These are phyloP conservation scores for Pythium myriotylum DNA, from an alignment of 352 stramenopile genomes.

Conservation along the genomic window DNA sequence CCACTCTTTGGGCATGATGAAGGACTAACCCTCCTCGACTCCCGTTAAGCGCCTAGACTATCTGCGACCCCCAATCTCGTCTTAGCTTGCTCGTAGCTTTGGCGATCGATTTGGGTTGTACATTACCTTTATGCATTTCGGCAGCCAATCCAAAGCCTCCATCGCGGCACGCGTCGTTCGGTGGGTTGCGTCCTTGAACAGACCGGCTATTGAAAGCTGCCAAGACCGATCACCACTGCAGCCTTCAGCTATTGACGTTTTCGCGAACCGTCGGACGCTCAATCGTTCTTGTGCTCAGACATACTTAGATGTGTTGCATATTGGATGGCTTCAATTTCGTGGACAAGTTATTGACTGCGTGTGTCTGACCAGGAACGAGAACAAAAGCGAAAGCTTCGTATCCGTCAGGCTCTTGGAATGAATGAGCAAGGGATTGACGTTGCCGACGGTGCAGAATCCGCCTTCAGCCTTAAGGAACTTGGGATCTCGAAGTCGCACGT, in stretches of 20 bases:
- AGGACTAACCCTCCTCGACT: slow-evolving; percentile 91
- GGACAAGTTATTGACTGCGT: no score
- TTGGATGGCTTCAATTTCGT: no score
- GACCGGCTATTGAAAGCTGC: slow-evolving; percentile 91
- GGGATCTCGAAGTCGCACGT: slow-evolving; percentile 80
- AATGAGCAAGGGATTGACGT: slow-evolving; percentile 83
- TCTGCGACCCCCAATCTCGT: slow-evolving; percentile 55
- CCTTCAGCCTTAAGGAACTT: slow-evolving; percentile 81
- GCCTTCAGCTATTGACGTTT: slow-evolving; percentile 90
- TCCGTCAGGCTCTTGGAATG: slow-evolving; percentile 83
- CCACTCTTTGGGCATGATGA: slow-evolving; percentile 78
- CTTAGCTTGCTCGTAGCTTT: slow-evolving; percentile 46
- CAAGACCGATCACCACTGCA: slow-evolving; percentile 72
- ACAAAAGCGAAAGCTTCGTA: slow-evolving; percentile 82
- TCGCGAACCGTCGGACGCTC: slow-evolving; percentile 58
- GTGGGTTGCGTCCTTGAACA: slow-evolving; percentile 90
- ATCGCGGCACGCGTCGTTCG: slow-evolving; percentile 34
- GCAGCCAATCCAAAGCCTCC: slow-evolving; percentile 85
- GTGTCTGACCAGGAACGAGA: slow-evolving; percentile 91
- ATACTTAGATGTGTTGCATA: slow-evolving; percentile 30
- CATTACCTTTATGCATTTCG: slow-evolving; percentile 43
- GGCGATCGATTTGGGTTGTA: slow-evolving; percentile 79
- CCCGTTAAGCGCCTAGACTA: slow-evolving; percentile 87
- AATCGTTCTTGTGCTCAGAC: slow-evolving; percentile 93
- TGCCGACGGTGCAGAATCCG: slow-evolving; percentile 69